Evolutionary conservation across 441 rosid genomes (phyloP), one percentile per base, ranked within the genome.

Genomic region (Cnidoscolus chayamansa): DNA sequence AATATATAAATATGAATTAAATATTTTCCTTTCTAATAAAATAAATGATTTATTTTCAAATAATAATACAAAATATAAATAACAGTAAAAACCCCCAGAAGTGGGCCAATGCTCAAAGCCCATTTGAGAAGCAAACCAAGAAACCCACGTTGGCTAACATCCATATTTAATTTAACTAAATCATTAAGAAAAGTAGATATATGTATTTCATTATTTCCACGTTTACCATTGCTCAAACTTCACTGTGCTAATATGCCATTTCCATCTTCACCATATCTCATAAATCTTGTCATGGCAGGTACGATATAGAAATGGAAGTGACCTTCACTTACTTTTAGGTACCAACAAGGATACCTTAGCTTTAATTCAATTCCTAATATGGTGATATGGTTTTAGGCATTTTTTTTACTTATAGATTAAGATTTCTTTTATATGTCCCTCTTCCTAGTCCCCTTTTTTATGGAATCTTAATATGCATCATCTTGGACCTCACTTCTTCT

Each of bases 211-310:
- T 25, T 25, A 25, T 25, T 25, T 31, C 31, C 9, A 30, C 30
- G 63, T 59, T 59, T 30, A 11, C 40, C 8, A 12, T 15, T 9
- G 13, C 62, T 58, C 37, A 58, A 6, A 16, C 12, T 20, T 58
- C 37, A 10, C 63, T 59, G n/a, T 31, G 40, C 0, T 59, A 31
- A 11, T 59, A 11, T 11, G n/a, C 31, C 63, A 2, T 11, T 59
- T 59, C 3, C 63, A 59, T 59, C 57, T 7, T 69, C 48, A n/a
- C 74, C 48, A 48, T 35, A 35, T 37, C 60, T 49, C 31, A 35
- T 65, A 65, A 40, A 68, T 68, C 64, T 49, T 12, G 50, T 71
- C 68, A 40, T 56, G 71, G 70, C 70, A 31, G 70, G 63, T 47
- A 56, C 8, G 48, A 48, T 69, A 48, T 69, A 63, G 31, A 11